Base-by-base conservation (phyloP, 139 green algal genomes). In the Coccomyxa sp. region DNA sequence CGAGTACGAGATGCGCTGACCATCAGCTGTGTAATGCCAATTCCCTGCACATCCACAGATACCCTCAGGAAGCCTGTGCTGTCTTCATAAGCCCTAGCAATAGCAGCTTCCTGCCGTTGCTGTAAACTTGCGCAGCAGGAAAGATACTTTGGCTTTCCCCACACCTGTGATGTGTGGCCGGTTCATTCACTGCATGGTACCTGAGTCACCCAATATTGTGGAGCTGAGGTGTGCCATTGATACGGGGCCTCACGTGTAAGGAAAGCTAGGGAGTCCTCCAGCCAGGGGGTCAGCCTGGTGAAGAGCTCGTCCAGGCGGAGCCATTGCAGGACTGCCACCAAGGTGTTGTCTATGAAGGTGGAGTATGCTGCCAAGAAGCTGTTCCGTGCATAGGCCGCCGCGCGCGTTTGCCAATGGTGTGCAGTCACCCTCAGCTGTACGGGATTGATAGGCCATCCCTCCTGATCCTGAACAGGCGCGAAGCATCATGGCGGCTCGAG, bases 1-100 rank as follows among this genome's bases (percentile, higher is more conserved):
- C 1, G 70, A 79, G 27, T 64, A 38, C 0, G 81, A 44, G 8
- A 38, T 27, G 14, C 55, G 31, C 7, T n/a, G 22, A 7, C 81
- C 81, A 33, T 81, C 34, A 36, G 33, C 22, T 7, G 79, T 35
- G 18, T n/a, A 68, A 55, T 84, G 74, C 76, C 76, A 81, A 34
- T 41, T 37, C 29, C 74, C 44, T 70, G 6, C 18, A 10, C 18
- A 71, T 44, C 7, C 39, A 9, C 40, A 29, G 12, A 68, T 40
- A 39, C 8, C 27, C n/a, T 37, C 18, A 22, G 1, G 14, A 38
- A 77, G 39, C 41, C 24, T 58, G 38, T 10, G 6, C 7, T 8
- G n/a, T 39, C 9, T 70, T 8, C n/a, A 6, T 40, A 37, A 44
- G 6, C n/a, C n/a, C n/a, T 40, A 16, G 6, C 14, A 10, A 70